Evolutionary conservation across 176 grass and related monocot species (phyloP), one percentile per base, ranked within the genome.

Genomic region (Ananas comosus): DNA sequence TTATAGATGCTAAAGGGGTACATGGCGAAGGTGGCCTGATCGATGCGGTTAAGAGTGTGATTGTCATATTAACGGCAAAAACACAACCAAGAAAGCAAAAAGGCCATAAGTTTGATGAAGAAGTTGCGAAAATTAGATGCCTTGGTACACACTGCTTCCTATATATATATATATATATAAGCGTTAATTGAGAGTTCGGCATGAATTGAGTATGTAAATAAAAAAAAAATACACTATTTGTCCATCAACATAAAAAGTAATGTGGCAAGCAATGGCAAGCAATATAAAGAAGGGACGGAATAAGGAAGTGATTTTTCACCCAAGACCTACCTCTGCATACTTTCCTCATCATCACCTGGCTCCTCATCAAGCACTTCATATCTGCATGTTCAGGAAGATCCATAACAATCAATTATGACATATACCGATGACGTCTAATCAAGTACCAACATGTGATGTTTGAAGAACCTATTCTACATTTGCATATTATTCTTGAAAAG

Each of bases 271-370:
- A 49, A 10, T 13, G 27, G 12, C 47, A 71, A 50, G 51, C 18
- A 49, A 49, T 14, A 51, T n/a, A 5, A 53, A 53, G 14, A 53
- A 71, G 17, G 13, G 56, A 59, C 2, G 1, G 14, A 58, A 58
- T 14, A 18, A 18, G 3, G 54, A 18, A 18, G 3, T 18, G 56
- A 19, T 61, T 61, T 61, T 61, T 61, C 56, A 42, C 56, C 21
- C 10, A 61, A 61, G 51, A 80, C 73, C 3, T 80, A 97, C 86
- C 83, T 90, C 85, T 97, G 93, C 65, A 76, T 72, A 61, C 79
- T 92, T 72, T 97, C 93, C 85, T 97, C 93, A 50, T 97, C 93
- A 51, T 97, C 93, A 85, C 93, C 93, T 66, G 93, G 93, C 58
- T 97, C 93, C 78, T 97, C 93, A 7, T 97, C 93, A 73, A 97